Evolutionary conservation across 148 eudicot species (phyloP).

Genomic region (Tetragonia tetragonoides): DNA sequence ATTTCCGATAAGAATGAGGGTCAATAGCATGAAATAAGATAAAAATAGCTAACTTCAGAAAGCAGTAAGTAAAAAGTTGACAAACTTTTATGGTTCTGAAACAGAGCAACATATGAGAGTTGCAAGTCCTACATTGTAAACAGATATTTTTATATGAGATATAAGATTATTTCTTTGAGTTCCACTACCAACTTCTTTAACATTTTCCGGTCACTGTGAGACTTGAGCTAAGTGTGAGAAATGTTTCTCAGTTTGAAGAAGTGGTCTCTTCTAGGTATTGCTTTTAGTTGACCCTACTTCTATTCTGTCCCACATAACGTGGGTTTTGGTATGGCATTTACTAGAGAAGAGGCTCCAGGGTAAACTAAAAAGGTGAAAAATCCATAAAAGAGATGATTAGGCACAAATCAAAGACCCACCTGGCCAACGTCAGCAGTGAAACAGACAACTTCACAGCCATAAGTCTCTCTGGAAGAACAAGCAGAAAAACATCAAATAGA

Average conservation of each 20-base stretch:
- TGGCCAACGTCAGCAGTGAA: constrained; percentile 99
- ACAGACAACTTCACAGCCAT: constrained; percentile 99
- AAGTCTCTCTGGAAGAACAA: constrained; percentile 74
- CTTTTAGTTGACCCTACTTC: background rate
- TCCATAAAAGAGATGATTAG: background rate
- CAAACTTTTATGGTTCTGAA: background rate
- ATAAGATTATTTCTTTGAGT: background rate
- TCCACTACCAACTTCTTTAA: background rate
- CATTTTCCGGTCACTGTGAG: background rate
- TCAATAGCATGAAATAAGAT: background rate
- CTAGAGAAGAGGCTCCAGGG: background rate
- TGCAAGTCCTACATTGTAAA: background rate
- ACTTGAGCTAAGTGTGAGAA: background rate
- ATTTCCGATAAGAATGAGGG: background rate
- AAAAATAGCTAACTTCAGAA: background rate
- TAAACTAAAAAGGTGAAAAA: background rate
- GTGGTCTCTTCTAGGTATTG: background rate
- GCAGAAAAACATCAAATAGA: background rate
- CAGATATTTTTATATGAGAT: background rate
- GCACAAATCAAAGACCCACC: constrained; percentile 40
- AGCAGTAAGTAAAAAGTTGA: background rate
- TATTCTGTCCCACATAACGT: background rate
- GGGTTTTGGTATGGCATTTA: background rate
- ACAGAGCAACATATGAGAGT: background rate
- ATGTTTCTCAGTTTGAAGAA: background rate